Evolutionary conservation across 2,329 filamentous ascomycete genomes (phyloP), one percentile per base, ranked within the genome.

Genomic region (Hortaea sp.): DNA sequence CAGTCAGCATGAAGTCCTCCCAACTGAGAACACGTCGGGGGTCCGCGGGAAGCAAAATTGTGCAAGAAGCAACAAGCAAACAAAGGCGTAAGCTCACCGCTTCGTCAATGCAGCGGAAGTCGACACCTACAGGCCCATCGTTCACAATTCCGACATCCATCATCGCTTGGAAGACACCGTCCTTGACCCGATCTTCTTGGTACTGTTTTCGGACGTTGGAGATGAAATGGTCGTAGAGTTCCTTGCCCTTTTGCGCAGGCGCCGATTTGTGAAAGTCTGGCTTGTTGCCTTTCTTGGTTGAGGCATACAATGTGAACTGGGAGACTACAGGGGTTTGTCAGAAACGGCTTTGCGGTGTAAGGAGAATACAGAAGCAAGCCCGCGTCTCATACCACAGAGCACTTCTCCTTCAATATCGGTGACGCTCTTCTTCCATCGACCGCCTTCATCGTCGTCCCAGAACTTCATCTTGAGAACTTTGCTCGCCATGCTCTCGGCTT

Each of bases 151-250:
- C 84, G 48, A 98, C 90, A 61, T 97, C 84, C 92, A 98, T 98
- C 89, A 94, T 95, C 42, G 92, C 92, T 62, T 95, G 90, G 65
- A 98, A 98, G 29, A 90, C 81, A n/a, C 94, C 92, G 63, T 98
- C 84, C 63, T 95, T 88, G 48, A 98, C 89, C 53, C 76, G 82
- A 6, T 88, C 85, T 5, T 77, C 66, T 5, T 71, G 66, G 64
- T 97, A 94, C 2, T 80, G 74, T 45, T 81, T 74, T 57, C 81
- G 77, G 38, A 97, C 80, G 57, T 84, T 85, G 43, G 77, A 70
- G 56, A 89, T 79, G 69, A 98, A 97, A 61, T 83, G 75, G 46
- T 89, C 79, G 63, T 97, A 98, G 5, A 97, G 73, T 50, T 76
- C 76, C 57, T 81, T 85, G 27, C 90, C 92, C 47, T 89, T 80